Conservation (phyloP, 164 flowering plant species). For the Umbellularia californica region DNA sequence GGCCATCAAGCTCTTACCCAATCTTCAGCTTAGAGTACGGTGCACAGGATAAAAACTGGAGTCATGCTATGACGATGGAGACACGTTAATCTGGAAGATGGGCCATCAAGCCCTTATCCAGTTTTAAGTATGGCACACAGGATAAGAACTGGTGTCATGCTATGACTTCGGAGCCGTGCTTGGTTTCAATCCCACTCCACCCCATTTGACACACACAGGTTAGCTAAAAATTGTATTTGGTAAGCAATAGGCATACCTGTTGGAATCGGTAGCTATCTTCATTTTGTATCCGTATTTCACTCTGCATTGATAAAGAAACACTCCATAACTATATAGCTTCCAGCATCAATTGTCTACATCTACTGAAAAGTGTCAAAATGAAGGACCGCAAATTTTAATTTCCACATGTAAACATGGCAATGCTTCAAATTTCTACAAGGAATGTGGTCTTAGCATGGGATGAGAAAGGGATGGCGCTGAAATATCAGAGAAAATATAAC, state of each 20-base stretch:
- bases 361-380: too few species aligned
- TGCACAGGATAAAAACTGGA: neutral
- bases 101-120: neutral
- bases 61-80: neutral
- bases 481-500: too few species aligned
- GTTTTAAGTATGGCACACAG: neutral
- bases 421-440: too few species aligned
- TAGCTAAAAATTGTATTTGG: neutral
- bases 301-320: slow-evolving; percentile 41
- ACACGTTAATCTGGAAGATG: neutral
- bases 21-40: neutral
- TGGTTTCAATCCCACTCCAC: neutral
- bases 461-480: too few species aligned
- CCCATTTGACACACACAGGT: neutral
- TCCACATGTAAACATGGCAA: too few species aligned
- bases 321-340: slow-evolving; percentile 8
- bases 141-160: neutral
- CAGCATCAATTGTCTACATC: neutral
- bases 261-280: slow-evolving; percentile 77
- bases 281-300: slow-evolving; percentile 78
- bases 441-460: too few species aligned
- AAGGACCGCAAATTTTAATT: too few species aligned
- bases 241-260: slow-evolving; percentile 50
- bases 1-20: neutral
- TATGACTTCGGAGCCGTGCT: neutral